Evolutionary conservation across 2,329 filamentous ascomycete species (phyloP).

Genomic region (Domatiomyces catenatus): DNA sequence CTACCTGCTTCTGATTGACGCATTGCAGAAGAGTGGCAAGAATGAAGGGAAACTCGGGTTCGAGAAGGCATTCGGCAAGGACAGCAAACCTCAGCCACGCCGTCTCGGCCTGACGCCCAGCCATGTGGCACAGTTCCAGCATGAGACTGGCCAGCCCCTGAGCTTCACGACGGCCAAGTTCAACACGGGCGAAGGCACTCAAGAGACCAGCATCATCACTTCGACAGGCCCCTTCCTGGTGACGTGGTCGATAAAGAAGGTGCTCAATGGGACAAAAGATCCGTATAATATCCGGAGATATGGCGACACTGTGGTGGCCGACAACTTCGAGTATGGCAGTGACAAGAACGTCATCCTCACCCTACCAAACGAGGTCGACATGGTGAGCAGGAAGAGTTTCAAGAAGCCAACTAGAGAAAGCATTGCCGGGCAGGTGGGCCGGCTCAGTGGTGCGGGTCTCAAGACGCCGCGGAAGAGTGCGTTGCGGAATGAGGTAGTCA

Average conservation of each 20-base stretch:
- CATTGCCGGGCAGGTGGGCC: slow-evolving; percentile 50
- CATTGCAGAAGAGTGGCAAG: slow-evolving; percentile 80
- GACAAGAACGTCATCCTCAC: slow-evolving; percentile 98
- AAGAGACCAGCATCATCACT: slow-evolving; percentile 90
- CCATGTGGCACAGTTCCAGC: slow-evolving; percentile 92
- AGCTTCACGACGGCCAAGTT: slow-evolving; percentile 85
- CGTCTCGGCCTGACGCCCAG: slow-evolving; percentile 77
- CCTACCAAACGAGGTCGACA: slow-evolving; percentile 91
- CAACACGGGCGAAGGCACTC: slow-evolving; percentile 66
- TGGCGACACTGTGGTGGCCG: slow-evolving; percentile 84
- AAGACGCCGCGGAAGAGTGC: slow-evolving; percentile 25
- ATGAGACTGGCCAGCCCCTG: slow-evolving; percentile 78
- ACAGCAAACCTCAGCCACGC: slow-evolving; percentile 82
- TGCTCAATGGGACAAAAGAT: slow-evolving; percentile 64
- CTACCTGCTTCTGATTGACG: slow-evolving; percentile 85
- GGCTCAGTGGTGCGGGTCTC: slow-evolving; percentile 29
- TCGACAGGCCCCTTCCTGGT: slow-evolving; percentile 94
- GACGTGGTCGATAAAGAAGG: slow-evolving; percentile 89
- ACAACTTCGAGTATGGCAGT: slow-evolving; percentile 93
- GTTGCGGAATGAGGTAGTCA: slow-evolving; percentile 67
- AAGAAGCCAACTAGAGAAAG: slow-evolving; percentile 84
- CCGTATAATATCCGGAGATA: slow-evolving; percentile 97
- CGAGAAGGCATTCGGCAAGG: slow-evolving; percentile 80
- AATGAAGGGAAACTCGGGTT: slow-evolving; percentile 98
- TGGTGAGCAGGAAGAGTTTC: slow-evolving; percentile 76